Conservation (phyloP, 108 stramenopile genomes). For the Conticribra guillardii region DNA sequence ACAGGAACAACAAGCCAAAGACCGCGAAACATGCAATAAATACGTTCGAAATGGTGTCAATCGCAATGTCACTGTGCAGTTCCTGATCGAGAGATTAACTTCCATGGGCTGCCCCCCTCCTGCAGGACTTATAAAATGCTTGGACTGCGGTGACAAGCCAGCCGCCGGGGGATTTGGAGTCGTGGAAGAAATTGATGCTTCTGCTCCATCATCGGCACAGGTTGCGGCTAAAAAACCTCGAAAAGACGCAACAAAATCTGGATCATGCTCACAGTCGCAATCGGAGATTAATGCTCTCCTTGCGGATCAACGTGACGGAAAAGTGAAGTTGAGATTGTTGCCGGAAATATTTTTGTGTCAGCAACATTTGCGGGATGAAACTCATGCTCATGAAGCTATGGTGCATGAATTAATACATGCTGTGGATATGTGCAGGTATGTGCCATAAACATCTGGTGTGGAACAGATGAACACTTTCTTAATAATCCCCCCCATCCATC, state of each 20-base stretch:
- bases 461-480: background rate
- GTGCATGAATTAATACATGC: conserved; percentile 92
- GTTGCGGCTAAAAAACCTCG: background rate
- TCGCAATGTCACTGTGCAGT: conserved; percentile 79
- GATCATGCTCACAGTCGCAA: conserved; percentile 18
- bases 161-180: conserved; percentile 85
- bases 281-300: conserved; percentile 38
- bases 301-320: conserved; percentile 59
- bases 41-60: conserved; percentile 70
- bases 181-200: conserved; percentile 61
- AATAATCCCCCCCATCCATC: too few species aligned
- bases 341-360: conserved; percentile 91
- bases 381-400: conserved; percentile 77
- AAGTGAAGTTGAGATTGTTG: conserved; percentile 56
- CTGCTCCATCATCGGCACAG: background rate
- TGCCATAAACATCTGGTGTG: background rate
- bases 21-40: conserved; percentile 59
- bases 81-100: conserved; percentile 67
- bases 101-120: conserved; percentile 83
- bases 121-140: conserved; percentile 72
- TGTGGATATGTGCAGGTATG: conserved; percentile 80
- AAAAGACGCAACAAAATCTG: background rate
- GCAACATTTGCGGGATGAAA: conserved; percentile 68
- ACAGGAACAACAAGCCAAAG: conserved; percentile 39
- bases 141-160: conserved; percentile 74